These are phyloP conservation scores for Mycena crocata DNA, from an alignment of 768 basidiomycete species.

Conservation along the genomic window DNA sequence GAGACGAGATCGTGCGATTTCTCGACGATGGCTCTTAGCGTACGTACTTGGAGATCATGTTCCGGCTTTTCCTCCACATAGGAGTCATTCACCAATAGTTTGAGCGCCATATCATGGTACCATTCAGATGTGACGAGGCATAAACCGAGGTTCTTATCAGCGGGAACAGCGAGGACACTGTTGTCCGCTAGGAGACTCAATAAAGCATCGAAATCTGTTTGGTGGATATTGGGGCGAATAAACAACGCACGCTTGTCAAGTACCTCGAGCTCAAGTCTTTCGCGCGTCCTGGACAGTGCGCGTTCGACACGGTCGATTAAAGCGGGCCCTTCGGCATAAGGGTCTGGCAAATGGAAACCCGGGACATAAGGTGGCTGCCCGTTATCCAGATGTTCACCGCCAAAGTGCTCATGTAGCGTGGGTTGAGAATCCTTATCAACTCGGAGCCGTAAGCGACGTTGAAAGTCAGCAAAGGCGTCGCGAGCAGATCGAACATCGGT, in stretches of 20 bases:
- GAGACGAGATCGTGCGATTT: background rate
- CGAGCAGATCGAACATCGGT: background rate
- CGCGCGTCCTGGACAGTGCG: slow-evolving; percentile 14
- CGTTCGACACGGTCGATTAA: slow-evolving; percentile 6
- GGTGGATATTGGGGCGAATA: slow-evolving; percentile 29
- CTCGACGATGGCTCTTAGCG: background rate
- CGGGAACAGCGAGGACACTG: slow-evolving; percentile 23
- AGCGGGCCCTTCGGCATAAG: slow-evolving; percentile 22
- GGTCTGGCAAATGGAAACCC: slow-evolving; percentile 14
- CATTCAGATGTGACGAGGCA: slow-evolving; percentile 26
- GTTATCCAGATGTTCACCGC: slow-evolving; percentile 3
- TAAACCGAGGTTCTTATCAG: slow-evolving; percentile 31
- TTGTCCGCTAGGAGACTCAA: slow-evolving; percentile 14
- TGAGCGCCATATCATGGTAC: slow-evolving; percentile 19
- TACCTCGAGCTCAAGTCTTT: slow-evolving; percentile 19
- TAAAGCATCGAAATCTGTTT: slow-evolving; percentile 2
- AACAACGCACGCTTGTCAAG: background rate
- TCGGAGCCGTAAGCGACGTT: slow-evolving; percentile 15
- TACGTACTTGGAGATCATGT: background rate
- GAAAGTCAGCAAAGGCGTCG: slow-evolving; percentile 17
- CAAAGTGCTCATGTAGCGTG: background rate
- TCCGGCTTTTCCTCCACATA: background rate
- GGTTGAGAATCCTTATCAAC: slow-evolving; percentile 1
- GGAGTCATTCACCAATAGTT: slow-evolving; percentile 19
- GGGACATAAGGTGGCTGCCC: slow-evolving; percentile 21